phyloP scores from a whole-genome alignment of 2,329 filamentous ascomycete genomes.

The Xylaria sp. region DNA sequence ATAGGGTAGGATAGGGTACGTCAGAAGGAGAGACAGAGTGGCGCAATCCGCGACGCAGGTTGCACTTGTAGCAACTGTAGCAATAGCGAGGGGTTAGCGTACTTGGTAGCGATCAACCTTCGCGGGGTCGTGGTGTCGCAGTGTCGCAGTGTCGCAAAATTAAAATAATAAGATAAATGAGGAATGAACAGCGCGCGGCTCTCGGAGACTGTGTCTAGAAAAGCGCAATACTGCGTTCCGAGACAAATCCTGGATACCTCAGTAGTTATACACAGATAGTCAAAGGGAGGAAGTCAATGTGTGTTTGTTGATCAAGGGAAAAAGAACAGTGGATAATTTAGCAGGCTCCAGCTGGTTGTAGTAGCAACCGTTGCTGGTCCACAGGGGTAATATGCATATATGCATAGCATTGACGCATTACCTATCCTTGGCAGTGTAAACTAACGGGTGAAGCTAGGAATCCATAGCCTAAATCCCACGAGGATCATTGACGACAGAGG shows the following conservation, averaged over 20 bases:
- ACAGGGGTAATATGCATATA: too few species aligned
- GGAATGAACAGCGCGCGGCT: not conserved
- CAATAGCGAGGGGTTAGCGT: not conserved
- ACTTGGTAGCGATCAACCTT: not conserved
- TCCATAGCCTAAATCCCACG: too few species aligned
- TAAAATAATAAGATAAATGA: not conserved
- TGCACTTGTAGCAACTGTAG: too few species aligned
- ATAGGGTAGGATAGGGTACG: not conserved
- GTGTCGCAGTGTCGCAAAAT: not conserved
- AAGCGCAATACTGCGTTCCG: constrained; percentile 3
- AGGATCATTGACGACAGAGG: too few species aligned
- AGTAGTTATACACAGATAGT: not conserved
- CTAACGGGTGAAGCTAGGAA: too few species aligned
- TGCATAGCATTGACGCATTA: too few species aligned
- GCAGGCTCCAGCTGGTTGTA: constrained; percentile 30
- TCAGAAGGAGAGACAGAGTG: constrained; percentile 2
- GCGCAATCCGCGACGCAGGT: constrained; percentile 5
- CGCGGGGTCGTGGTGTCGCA: not conserved
- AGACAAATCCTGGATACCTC: constrained; percentile 9
- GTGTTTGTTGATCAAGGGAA: constrained; percentile 31
- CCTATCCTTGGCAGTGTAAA: too few species aligned
- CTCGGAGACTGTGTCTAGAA: constrained; percentile 5
- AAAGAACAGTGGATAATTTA: constrained; percentile 23
- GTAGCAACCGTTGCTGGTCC: too few species aligned
- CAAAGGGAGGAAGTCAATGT: constrained; percentile 14